Evolutionary conservation across 331 rosid genomes (phyloP).

Genomic region (Malus hybrid): DNA sequence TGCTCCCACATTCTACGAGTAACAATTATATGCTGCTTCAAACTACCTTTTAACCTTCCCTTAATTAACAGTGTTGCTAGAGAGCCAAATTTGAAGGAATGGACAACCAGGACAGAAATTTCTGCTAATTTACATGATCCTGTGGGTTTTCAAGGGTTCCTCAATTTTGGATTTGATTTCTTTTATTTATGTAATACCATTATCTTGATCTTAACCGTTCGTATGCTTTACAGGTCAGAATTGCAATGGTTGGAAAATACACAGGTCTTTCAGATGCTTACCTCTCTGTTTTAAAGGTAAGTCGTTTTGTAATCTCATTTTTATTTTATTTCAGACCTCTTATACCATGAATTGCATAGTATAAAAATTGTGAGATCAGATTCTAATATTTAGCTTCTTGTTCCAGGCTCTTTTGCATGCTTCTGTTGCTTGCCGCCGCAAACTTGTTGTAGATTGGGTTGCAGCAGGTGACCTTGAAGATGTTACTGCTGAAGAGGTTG

Average conservation of each 20-base stretch:
- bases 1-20: not conserved
- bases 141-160: constrained; percentile 37
- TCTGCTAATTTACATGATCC: constrained; percentile 48
- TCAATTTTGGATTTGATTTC: not conserved
- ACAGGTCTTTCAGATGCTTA: constrained; percentile 94
- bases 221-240: constrained; percentile 55
- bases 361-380: not conserved
- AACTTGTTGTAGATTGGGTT: constrained; percentile 82
- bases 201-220: constrained; percentile 11
- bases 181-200: constrained; percentile 4
- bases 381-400: constrained; percentile 14
- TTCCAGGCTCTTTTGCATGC: constrained; percentile 87
- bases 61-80: constrained; percentile 50
- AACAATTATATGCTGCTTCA: constrained; percentile 3
- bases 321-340: not conserved
- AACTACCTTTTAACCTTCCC: not conserved
- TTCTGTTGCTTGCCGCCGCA: constrained; percentile 51
- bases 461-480: constrained; percentile 82
- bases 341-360: not conserved
- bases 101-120: constrained; percentile 73
- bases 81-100: constrained; percentile 68
- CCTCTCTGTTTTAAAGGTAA: constrained; percentile 85
- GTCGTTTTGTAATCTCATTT: not conserved
- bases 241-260: constrained; percentile 97
- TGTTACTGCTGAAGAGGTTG: constrained; percentile 57